Evolutionary conservation across 2,329 filamentous ascomycete genomes (phyloP), one percentile per base, ranked within the genome.

Genomic region (Trichophyton rubrum): DNA sequence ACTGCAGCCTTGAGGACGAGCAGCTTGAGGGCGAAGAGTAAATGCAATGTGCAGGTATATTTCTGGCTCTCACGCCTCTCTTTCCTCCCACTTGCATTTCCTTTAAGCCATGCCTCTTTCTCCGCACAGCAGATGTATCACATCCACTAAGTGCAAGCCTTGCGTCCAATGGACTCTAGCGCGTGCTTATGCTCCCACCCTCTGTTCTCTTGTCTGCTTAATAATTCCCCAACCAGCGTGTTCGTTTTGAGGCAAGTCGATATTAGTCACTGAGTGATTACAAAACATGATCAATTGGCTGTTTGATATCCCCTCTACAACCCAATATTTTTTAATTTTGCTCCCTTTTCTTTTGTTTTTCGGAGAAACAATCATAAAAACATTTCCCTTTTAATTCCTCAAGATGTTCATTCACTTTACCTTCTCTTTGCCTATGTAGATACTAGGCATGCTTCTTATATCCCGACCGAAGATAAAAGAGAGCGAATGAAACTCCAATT

Each of bases 1-100:
- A 11, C 4, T 7, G n/a, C 40, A 43, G 40, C 73, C 88, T 87
- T 71, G 90, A 93, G 82, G 91, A 96, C 78, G 82, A 81, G 67
- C 85, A 85, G 69, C 70, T 84, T 65, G 86, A 89, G 76, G 78
- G 77, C 68, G 88, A 91, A 79, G 86, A 88, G 77, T 87, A 88
- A 74, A 74, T 67, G 43, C 27, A 33, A 30, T 8, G 45, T 51
- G 24, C 22, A 11, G 20, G 45, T 51, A 51, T 51, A 51, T 15
- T 24, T 51, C 11, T 30, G 11, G 20, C 51, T 17, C 3, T 11
- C 3, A 55, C 3, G 51, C 27, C 13, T 55, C 51, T 20, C 27
- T 55, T 55, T 35, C 51, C 45, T 4, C 45, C 20, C 22, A 17
- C 35, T 24, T 56, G 53, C 35, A 33, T 20, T 35, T 8, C n/a